Evolutionary conservation across 129 eudicot genomes (phyloP), one percentile per base, ranked within the genome.

Genomic region (Solidago caesia): DNA sequence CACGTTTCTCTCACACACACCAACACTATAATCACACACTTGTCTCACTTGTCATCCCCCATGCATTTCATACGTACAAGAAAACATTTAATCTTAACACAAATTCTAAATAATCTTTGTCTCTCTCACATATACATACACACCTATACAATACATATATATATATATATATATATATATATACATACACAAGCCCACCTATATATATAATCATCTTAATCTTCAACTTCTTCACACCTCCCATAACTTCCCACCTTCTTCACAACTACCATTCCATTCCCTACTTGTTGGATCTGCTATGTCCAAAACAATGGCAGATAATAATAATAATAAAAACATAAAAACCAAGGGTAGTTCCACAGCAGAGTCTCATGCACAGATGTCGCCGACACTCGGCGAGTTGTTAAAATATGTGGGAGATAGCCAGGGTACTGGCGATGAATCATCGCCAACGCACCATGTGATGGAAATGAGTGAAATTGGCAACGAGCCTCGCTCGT

Each of bases 221-320:
- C 77, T 79, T 63, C 44, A 71, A 64, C 67, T 27, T 55, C 73
- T 49, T 77, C 81, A 77, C 81, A 77, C 76, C 74, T 70, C 71
- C 59, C 77, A 71, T 71, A 78, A 71, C 67, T 71, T 45, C 60
- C 52, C 67, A 64, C 73, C 82, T 71, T 79, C 73, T 68, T 45
- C 59, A 57, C 61, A 78, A 78, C 82, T 14, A 61, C 44, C 67
- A 53, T 67, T 42, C 13, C 2, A 21, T 26, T 26, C 9, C 44
- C 69, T 69, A 6, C 62, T 70, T 45, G 16, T 21, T 62, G 46
- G 67, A 47, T 41, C 57, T n/a, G 7, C 77, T 43, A 71, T 78
- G 71, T 62, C 64, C 52, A 78, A 62, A 52, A 71, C 42, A 13
- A 21, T 53, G 67, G 77, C 60, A 8, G 72, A 75, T 7, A 53